Evolutionary conservation across 331 rosid species (phyloP), one percentile per base, ranked within the genome.

Genomic region (Saraca asoca): DNA sequence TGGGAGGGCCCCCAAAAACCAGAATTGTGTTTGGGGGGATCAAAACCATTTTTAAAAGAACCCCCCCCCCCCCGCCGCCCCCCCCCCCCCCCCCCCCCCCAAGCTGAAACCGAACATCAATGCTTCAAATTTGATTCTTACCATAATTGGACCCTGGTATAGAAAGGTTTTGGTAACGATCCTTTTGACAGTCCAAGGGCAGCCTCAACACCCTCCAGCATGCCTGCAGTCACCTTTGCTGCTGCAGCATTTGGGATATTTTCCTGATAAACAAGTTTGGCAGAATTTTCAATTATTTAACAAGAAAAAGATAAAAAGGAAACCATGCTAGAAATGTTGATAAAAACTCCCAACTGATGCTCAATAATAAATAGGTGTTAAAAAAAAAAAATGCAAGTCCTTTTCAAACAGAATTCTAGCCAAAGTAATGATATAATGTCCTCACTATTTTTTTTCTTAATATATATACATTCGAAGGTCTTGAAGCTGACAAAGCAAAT

Each of bases 171-270:
- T 43, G 72, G 93, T 63, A 87, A 90, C 12, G 88, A 87, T 58
- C 89, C 95, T 74, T 72, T 72, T 29, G 81, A 62, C 73, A 92
- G 53, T 48, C 96, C 98, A 9, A 92, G 82, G 16, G 98, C 89
- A 62, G 82, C 69, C 79, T 92, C 96, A 64, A 92, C 90, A 45
- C 95, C 96, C 79, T 73, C 80, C 42, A 92, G 95, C 96, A 92
- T 89, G 56, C 71, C 80, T 12, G 79, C 76, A 68, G 73, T 85
- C 57, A 87, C 91, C 85, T 49, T 87, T 63, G 84, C 82, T 19
- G 89, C 81, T 7, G 98, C 85, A 48, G 84, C 86, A 58, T 53
- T 66, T 17, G 95, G 95, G 64, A 92, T 89, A 73, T 87, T 92
- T 80, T 92, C 98, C 98, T 89, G 77, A 69, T 52, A 58, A 73